Base-by-base conservation (phyloP, 2,329 filamentous ascomycete genomes). In the Penicillium rolfsii region DNA sequence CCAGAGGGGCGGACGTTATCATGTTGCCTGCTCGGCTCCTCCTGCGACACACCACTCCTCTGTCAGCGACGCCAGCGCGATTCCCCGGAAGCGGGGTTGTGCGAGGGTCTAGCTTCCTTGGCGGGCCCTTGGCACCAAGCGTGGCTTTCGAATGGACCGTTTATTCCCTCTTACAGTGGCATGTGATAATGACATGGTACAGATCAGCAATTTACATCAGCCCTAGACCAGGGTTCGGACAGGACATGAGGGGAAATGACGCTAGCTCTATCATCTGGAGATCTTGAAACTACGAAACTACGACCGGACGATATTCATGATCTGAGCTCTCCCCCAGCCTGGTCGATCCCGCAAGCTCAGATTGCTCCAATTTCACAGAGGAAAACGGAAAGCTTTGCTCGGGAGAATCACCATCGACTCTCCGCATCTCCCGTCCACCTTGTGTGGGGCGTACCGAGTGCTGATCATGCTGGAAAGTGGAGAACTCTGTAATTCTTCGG, bases 91-190 rank as follows among this genome's bases (percentile, higher is more conserved):
- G 58, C 58, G 58, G 53, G 53, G 55, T 43, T 57, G 43, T 43
- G 52, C 54, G 54, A 57, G 58, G 43, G 53, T 38, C 53, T 56
- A 56, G 38, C 38, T 52, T 53, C 54, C 58, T 60, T 60, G 58
- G 58, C 58, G 53, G 50, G 35, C 19, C 26, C 58, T 60, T 60
- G 58, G 58, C 58, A 16, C 41, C 22, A 9, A 45, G 22, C 16
- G 26, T 40, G 45, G 40, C 54, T 35, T 43, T 50, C 52, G 30
- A 60, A 38, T 56, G 58, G 58, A 45, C 36, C 26, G 46, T 60
- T 52, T 45, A 60, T 60, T 60, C n/a, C 38, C 58, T 60, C 58
- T 50, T 43, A 59, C 30, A 5, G 14, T 19, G 19, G 19, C 52
- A 55, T 55, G 57, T 55, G 52, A 55, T 38, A 24, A 19, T 55